Percentiles rank a stretch among this genome's conserved stretches.
Conservation (phyloP, 495 filamentous ascomycete genomes). For the Chaetomium cochliodes region DNA sequence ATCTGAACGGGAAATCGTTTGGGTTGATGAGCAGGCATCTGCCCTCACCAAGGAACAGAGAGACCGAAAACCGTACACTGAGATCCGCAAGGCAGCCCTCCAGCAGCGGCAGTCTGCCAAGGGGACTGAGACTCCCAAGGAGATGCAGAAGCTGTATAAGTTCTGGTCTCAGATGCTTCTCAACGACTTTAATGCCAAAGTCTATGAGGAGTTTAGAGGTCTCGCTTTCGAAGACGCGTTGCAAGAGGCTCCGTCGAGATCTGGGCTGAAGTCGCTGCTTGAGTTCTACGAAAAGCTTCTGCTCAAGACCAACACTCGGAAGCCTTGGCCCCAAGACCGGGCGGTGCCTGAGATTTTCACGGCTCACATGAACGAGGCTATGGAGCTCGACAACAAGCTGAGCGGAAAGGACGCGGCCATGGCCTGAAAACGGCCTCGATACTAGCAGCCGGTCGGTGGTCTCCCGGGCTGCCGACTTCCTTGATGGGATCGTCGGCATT, state of each 20-base stretch:
- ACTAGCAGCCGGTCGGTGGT: neutral
- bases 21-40: conserved; percentile 20
- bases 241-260: conserved; percentile 24
- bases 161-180: conserved; percentile 80
- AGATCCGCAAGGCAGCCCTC: conserved; percentile 57
- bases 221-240: conserved; percentile 66
- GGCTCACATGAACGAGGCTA: conserved; percentile 31
- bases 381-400: conserved; percentile 22
- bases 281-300: conserved; percentile 34
- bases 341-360: conserved; percentile 31
- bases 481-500: neutral
- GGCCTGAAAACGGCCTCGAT: conserved; percentile 5
- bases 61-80: conserved; percentile 53
- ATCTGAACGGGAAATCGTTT: conserved; percentile 18
- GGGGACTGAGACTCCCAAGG: conserved; percentile 44
- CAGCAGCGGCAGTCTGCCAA: conserved; percentile 53
- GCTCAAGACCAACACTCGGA: conserved; percentile 26
- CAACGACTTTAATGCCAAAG: conserved; percentile 69
- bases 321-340: conserved; percentile 35
- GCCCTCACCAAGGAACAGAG: conserved; percentile 35
- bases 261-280: conserved; percentile 32
- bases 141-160: conserved; percentile 69
- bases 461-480: neutral
- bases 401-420: conserved; percentile 7
- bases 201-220: conserved; percentile 78